Evolutionary conservation across 768 basidiomycete species (phyloP), one percentile per base, ranked within the genome.

Genomic region (Pleurotus sapidus): DNA sequence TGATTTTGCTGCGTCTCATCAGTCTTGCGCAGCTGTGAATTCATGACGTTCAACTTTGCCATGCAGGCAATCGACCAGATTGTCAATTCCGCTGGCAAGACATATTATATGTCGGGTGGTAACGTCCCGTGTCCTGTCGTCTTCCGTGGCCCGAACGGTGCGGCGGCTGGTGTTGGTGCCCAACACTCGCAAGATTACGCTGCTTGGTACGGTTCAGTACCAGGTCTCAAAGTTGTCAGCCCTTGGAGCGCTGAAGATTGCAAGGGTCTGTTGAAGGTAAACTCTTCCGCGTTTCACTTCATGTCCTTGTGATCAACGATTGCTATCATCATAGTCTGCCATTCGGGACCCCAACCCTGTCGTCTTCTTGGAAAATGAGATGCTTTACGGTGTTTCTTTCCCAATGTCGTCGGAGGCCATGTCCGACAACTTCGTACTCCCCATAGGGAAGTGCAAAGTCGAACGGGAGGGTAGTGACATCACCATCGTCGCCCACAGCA

Each of bases 51-150:
- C 82, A 98, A 99, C 82, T 98, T 99, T 71, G 96, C 96, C 63
- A 99, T 98, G 96, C 94, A 95, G 76, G 95, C 97, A 58, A 98
- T 99, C 72, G 97, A 99, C 77, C 97, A 99, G 69, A 99, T 99
- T 61, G 94, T 99, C 74, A 99, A 99, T 83, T 98, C 97, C n/a
- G 97, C 91, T 56, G 97, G 93, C 59, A 99, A 98, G 81, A 99
- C 97, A 3, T 95, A 98, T 76, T 99, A 99, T 84, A 99, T 99
- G 97, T 98, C 97, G 39, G 97, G 97, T 58, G 97, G 97, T 62
- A 98, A 95, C 67, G 95, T 98, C 15, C 92, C 95, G 9, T 98
- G 96, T 78, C 95, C 97, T 20, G 92, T 99, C 61, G 96, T 98
- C 55, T 99, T 99, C 89, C 93, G 97, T 76, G 97, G 97, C 53